These are phyloP conservation scores for Phylloporus scabripes DNA, from an alignment of 768 basidiomycete genomes.

Conservation along the genomic window DNA sequence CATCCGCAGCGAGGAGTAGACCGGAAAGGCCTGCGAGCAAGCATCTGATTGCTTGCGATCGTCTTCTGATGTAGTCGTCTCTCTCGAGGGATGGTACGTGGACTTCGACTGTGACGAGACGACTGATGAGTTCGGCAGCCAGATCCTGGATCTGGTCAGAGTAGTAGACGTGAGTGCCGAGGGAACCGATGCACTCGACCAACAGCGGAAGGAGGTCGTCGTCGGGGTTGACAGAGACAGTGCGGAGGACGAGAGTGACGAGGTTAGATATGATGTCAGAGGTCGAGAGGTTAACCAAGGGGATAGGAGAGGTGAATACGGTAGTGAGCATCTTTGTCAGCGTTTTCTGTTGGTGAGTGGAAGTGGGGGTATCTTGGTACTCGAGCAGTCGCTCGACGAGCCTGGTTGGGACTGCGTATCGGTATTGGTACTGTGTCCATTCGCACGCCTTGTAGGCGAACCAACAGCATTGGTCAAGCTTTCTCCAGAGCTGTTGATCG, in stretches of 20 bases:
- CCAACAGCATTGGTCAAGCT: constrained; percentile 75
- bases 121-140: constrained; percentile 72
- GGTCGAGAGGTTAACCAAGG: constrained; percentile 85
- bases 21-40: constrained; percentile 67
- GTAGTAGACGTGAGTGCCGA: constrained; percentile 91
- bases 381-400: constrained; percentile 72
- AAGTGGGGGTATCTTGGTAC: constrained; percentile 47
- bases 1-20: constrained; percentile 59
- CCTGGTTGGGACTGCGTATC: constrained; percentile 82
- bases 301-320: constrained; percentile 76
- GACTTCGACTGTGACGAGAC: constrained; percentile 65
- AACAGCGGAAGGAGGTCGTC: constrained; percentile 64
- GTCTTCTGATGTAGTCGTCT: constrained; percentile 36
- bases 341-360: constrained; percentile 50
- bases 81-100: constrained; percentile 43
- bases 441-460: constrained; percentile 70
- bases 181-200: constrained; percentile 72
- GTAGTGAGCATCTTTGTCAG: constrained; percentile 75
- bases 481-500: constrained; percentile 55
- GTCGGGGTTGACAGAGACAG: constrained; percentile 52
- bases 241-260: constrained; percentile 65
- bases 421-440: constrained; percentile 91
- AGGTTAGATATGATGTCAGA: constrained; percentile 83
- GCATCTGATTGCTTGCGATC: constrained; percentile 64
- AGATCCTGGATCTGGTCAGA: constrained; percentile 95